phyloP scores from a whole-genome alignment of 2,329 filamentous ascomycete genomes.

The Pseudogymnoascus sp. region DNA sequence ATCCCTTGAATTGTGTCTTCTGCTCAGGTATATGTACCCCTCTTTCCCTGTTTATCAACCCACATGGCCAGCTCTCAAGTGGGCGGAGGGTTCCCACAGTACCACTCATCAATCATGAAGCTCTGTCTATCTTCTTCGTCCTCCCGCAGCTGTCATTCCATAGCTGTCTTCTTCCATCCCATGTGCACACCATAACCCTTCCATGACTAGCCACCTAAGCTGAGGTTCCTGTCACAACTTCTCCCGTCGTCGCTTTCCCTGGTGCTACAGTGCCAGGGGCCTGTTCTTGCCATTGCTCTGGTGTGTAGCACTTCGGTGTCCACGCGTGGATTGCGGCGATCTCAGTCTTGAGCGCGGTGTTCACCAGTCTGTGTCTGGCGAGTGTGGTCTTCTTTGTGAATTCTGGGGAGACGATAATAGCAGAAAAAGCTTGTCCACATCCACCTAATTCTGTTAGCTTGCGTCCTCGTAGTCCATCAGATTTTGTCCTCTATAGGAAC shows the following conservation, averaged over 20 bases:
- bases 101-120: background rate
- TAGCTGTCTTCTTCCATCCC: background rate
- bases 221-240: conserved; percentile 24
- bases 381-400: conserved; percentile 55
- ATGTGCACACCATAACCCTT: background rate
- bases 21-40: background rate
- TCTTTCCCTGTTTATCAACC: background rate
- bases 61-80: background rate
- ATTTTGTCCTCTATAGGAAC: background rate
- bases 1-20: background rate
- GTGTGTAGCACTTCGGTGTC: conserved; percentile 68
- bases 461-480: background rate
- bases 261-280: conserved; percentile 31
- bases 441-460: conserved; percentile 42
- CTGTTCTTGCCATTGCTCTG: conserved; percentile 64
- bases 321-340: conserved; percentile 69
- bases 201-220: background rate
- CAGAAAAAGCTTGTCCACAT: conserved; percentile 63
- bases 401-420: conserved; percentile 55
- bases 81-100: background rate
- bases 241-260: conserved; percentile 26
- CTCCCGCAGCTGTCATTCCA: background rate
- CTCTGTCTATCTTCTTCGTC: background rate
- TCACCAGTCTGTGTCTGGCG: conserved; percentile 61
- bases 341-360: conserved; percentile 58